These are phyloP conservation scores for Pascua sp. DNA, from an alignment of 1,284 basidiomycete species.

Conservation along the genomic window DNA sequence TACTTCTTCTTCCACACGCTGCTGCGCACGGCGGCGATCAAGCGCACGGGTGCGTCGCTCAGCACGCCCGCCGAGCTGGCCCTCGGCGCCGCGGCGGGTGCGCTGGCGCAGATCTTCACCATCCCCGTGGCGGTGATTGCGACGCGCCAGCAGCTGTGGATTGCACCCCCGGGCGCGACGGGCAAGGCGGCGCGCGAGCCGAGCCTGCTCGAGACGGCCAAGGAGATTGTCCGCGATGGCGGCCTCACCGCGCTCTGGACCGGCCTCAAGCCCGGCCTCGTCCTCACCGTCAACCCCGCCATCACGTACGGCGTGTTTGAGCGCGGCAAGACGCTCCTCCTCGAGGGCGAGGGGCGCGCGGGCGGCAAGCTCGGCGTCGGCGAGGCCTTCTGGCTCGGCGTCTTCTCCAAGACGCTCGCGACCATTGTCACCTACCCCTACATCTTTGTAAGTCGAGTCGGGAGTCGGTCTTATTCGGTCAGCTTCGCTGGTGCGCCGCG, in stretches of 20 bases:
- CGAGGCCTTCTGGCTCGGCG: constrained; percentile 82
- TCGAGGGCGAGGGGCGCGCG: constrained; percentile 42
- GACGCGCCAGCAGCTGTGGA: constrained; percentile 88
- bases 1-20: constrained; percentile 99
- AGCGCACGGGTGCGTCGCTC: constrained; percentile 51
- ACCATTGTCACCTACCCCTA: constrained; percentile 70
- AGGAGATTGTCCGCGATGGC: constrained; percentile 87
- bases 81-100: constrained; percentile 88
- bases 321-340: constrained; percentile 63
- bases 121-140: constrained; percentile 98
- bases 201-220: constrained; percentile 62
- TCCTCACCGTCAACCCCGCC: constrained; percentile 93
- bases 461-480: constrained; percentile 11
- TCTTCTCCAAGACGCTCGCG: constrained; percentile 90
- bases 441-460: constrained; percentile 34
- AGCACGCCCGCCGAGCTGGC: constrained; percentile 78
- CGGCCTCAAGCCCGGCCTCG: constrained; percentile 85
- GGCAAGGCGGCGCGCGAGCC: constrained; percentile 31
- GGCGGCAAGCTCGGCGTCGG: constrained; percentile 55
- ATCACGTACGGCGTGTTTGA: constrained; percentile 98
- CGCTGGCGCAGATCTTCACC: constrained; percentile 94
- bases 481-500: too few species aligned
- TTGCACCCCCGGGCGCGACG: constrained; percentile 15
- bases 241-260: constrained; percentile 91
- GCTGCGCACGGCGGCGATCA: constrained; percentile 59